Base-by-base conservation (phyloP, 1,139 yeast species). In the Blastobotrys buckinghamii region DNA sequence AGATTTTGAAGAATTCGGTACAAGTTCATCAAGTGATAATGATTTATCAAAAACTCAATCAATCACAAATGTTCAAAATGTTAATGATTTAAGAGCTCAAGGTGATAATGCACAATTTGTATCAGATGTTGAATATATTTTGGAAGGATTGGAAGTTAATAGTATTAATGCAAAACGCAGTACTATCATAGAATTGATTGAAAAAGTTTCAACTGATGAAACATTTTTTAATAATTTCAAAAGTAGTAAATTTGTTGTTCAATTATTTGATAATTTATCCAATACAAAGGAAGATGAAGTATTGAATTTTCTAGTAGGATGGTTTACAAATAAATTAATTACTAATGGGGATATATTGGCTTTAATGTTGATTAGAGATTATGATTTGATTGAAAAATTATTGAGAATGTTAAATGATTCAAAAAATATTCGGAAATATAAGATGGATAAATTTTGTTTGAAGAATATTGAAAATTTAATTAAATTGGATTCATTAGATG, bases 21-120 rank as follows among this genome's bases (percentile, higher is more conserved):
- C 49, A 22, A 50, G 49, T n/a, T 43, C 43, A 16, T 34, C 37
- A 5, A 22, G 20, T 33, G 43, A 44, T 20, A 27, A 20, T 19
- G 42, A 36, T 17, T 9, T 13, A 26, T 27, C 20, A 6, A 42
- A 35, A 2, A 30, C 34, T 20, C 36, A 27, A 22, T 37, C 35
- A 7, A 47, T 42, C 29, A 26, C 26, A 2, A 45, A 39, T 19
- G 39, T 59, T 27, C 56, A 56, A 37, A 59, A 59, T 19, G 55
- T 61, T 32, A 62, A 65, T 19, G 70, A 68, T 22, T 57, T 71
- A n/a, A 59, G 70, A n/a, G 68, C 67, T 16, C 65, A 66, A 40
- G 75, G 74, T 1, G 60, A 58, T n/a, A 64, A 61, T 45, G 58
- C 68, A 2, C 64, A 66, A 37, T 62, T 60, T 36, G 45, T 54